A percentile compares a stretch with the other conserved stretches of the same genome.
Conservation (phyloP, 2,329 filamentous ascomycete genomes). For the Monilinia fructicola region DNA sequence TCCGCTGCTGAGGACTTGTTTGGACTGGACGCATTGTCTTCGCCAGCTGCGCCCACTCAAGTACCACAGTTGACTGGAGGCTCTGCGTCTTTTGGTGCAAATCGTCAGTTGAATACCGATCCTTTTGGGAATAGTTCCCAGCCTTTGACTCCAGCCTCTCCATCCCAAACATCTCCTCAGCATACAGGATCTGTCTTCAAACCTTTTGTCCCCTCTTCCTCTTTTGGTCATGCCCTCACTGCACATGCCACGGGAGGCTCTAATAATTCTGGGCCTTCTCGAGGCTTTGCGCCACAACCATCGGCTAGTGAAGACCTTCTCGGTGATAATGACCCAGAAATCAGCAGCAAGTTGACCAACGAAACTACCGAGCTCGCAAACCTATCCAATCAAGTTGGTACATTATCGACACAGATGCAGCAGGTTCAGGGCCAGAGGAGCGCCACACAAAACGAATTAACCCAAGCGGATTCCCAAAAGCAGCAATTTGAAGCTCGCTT, state of each 20-base stretch:
- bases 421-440: conserved; percentile 82
- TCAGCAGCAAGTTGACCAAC: conserved; percentile 81
- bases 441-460: conserved; percentile 77
- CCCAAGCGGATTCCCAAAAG: conserved; percentile 80
- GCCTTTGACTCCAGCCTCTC: conserved; percentile 36
- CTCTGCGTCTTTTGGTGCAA: conserved; percentile 58
- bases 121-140: conserved; percentile 44
- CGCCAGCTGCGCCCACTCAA: conserved; percentile 49
- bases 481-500: conserved; percentile 88
- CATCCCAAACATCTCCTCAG: conserved; percentile 33
- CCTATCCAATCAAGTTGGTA: conserved; percentile 91
- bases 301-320: conserved; percentile 77
- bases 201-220: conserved; percentile 88
- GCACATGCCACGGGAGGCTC: conserved; percentile 68
- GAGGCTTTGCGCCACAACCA: conserved; percentile 45
- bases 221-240: conserved; percentile 82
- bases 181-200: conserved; percentile 60
- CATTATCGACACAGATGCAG: conserved; percentile 89
- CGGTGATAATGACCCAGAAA: conserved; percentile 85
- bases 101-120: conserved; percentile 41
- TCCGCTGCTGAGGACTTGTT: conserved; percentile 94
- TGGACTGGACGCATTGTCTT: conserved; percentile 75
- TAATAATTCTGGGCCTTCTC: conserved; percentile 43
- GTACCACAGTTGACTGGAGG: conserved; percentile 72
- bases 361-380: conserved; percentile 94